Base-by-base conservation (phyloP, 148 eudicot species). In the Rhododendron williamsianum region DNA sequence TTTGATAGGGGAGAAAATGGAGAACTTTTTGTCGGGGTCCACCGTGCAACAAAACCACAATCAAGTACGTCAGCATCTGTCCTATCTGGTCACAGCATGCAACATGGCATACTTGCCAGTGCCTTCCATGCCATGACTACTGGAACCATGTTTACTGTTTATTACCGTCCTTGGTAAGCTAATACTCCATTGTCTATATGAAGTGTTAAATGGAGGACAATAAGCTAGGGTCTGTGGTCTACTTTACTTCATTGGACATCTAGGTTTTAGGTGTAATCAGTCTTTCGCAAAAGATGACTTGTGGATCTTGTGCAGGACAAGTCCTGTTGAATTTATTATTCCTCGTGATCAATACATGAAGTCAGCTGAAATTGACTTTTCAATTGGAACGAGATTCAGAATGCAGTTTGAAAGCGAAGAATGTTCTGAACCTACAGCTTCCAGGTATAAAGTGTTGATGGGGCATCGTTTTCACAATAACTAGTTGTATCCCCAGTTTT, bases 81-180 rank as follows among this genome's bases (percentile, higher is more conserved):
- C 43, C 11, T 87, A 52, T 77, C 86, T 9, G 76, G 88, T 35
- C 83, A 46, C 27, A 78, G 52, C 82, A 78, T 87, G 79, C 86
- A 83, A 83, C 88, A 83, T 67, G 88, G 88, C 78, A 67, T 87
- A 46, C 88, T 87, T 63, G 51, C 51, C 69, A 78, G 33, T 52
- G 85, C 88, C 52, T 49, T 18, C 78, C 71, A 77, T 78, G 86
- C 88, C 83, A 15, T 87, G 33, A 25, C 78, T 41, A 78, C 80
- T 9, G 65, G 83, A 78, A 63, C 77, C 71, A 69, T 78, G 79
- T 83, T 87, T 54, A 83, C 83, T 83, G 88, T 87, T 45, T 78
- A 83, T 79, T 83, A 87, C 65, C 79, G 41, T 83, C 88, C 88
- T 51, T 67, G 83, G 86, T 87, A 83, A 78, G 79, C 72, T 69